These are phyloP conservation scores for Falciphora oryzae DNA, from an alignment of 2,329 filamentous ascomycete genomes.

Conservation along the genomic window DNA sequence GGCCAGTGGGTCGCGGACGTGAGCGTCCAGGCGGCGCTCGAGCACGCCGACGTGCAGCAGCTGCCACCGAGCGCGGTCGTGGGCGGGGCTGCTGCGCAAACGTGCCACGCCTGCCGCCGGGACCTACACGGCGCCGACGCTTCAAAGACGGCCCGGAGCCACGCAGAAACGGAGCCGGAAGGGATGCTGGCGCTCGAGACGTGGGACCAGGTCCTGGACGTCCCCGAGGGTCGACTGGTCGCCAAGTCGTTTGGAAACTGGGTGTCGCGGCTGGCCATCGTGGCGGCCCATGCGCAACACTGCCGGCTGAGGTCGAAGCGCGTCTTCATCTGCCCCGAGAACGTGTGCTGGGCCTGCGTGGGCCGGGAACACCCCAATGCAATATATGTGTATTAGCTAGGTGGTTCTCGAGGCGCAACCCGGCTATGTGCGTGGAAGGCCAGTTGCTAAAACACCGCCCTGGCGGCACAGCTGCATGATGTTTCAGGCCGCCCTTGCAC, in stretches of 20 bases:
- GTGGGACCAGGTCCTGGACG: background rate
- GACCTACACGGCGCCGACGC: no score
- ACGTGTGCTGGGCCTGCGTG: background rate
- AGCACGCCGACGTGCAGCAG: background rate
- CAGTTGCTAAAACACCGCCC: no score
- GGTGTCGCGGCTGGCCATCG: background rate
- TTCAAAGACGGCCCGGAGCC: no score
- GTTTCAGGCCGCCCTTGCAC: no score
- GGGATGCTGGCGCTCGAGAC: background rate
- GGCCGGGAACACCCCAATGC: no score
- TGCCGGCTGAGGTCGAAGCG: background rate
- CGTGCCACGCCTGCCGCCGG: no score
- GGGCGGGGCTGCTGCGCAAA: background rate
- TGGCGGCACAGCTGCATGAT: no score
- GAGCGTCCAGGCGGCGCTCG: background rate
- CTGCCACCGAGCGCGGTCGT: background rate
- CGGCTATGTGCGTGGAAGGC: no score
- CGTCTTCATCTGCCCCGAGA: background rate
- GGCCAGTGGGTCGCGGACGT: background rate
- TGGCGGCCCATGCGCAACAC: background rate
- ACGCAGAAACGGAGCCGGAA: no score
- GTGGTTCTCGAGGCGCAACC: no score
- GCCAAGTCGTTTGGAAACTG: background rate
- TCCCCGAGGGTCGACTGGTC: background rate
- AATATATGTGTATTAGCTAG: no score